Percentiles rank a stretch among this genome's conserved stretches.
Conservation (phyloP, 768 basidiomycete species). For the Tulasnella calospora region DNA sequence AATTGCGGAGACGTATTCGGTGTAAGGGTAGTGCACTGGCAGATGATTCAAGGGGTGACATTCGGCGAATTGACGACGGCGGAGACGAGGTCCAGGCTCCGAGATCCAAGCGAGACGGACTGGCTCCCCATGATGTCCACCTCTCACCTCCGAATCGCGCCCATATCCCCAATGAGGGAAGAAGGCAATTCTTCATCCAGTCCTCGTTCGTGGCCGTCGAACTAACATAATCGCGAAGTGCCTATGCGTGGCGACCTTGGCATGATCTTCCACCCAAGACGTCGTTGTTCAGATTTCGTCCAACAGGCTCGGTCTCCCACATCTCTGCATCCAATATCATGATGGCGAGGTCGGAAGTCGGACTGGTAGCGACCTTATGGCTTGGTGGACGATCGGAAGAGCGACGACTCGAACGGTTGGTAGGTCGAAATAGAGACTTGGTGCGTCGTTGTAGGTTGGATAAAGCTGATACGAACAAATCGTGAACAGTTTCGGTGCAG, state of each 20-base stretch:
- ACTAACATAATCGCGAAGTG: too few species aligned
- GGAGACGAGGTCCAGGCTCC: not conserved
- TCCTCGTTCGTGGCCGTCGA: not conserved
- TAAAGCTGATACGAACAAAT: conserved; percentile 51
- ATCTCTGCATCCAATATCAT: conserved; percentile 68
- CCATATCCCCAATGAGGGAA: not conserved
- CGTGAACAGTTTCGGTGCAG: conserved; percentile 92
- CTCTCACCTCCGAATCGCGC: not conserved
- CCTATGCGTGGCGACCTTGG: not conserved
- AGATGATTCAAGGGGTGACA: conserved; percentile 65
- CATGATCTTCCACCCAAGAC: conserved; percentile 39
- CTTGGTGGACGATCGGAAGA: conserved; percentile 77
- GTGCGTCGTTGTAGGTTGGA: conserved; percentile 39
- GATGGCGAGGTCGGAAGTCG: conserved; percentile 82
- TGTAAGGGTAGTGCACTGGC: conserved; percentile 80
- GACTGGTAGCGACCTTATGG: conserved; percentile 79
- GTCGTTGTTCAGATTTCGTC: conserved; percentile 60
- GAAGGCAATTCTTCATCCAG: not conserved
- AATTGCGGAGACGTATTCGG: conserved; percentile 72
- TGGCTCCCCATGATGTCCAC: not conserved
- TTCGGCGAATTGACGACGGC: conserved; percentile 45
- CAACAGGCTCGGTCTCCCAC: conserved; percentile 49
- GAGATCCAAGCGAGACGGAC: not conserved
- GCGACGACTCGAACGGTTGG: conserved; percentile 60
- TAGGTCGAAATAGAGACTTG: not conserved